Percentiles rank a stretch among this genome's conserved stretches.
These are phyloP conservation scores for Effrenium voratum DNA, from an alignment of 73 alveolate species.

Conservation along the genomic window DNA sequence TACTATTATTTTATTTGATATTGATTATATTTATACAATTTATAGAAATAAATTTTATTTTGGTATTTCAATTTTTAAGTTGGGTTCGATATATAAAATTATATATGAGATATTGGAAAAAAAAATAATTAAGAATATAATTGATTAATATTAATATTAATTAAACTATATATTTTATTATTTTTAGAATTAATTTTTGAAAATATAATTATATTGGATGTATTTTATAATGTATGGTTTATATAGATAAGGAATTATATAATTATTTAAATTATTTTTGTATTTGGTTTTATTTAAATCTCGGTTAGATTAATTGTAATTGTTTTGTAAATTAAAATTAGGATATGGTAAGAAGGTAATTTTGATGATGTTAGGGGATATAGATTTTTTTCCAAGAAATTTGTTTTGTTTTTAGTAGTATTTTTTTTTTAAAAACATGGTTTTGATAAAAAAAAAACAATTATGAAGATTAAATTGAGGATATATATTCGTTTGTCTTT, in stretches of 20 bases:
- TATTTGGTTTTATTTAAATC: neutral
- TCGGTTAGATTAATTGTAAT: neutral
- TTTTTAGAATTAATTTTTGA: neutral
- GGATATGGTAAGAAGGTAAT: neutral
- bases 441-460: neutral
- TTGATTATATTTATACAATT: neutral
- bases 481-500: neutral
- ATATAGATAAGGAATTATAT: neutral
- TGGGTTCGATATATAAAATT: neutral
- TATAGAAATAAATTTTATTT: neutral
- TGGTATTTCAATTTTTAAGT: neutral
- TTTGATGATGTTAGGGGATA: neutral
- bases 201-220: neutral
- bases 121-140: neutral
- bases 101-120: neutral
- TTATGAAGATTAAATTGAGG: neutral
- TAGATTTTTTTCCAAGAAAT: neutral
- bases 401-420: no score
- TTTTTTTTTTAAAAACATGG: neutral
- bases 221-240: neutral
- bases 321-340: no score
- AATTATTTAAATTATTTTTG: neutral
- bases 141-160: neutral
- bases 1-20: neutral
- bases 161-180: neutral